Evolutionary conservation across 305 asterid genomes (phyloP).

Genomic region (Lippia alba): DNA sequence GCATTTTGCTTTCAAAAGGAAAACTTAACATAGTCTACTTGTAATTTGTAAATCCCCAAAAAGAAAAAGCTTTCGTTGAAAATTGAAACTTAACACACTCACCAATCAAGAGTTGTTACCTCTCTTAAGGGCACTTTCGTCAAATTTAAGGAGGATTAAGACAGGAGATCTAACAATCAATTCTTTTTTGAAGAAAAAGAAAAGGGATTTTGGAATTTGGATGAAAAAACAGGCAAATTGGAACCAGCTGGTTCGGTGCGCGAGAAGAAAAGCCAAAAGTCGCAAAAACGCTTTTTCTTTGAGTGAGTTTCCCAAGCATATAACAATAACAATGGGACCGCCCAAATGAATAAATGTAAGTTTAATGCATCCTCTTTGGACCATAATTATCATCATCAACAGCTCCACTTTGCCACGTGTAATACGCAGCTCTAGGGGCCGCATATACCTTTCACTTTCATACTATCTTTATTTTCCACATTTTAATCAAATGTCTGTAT

Average conservation of each 20-base stretch:
- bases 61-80: no score
- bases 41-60: no score
- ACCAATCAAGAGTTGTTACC: slow-evolving; percentile 7
- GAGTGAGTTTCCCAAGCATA: slow-evolving; percentile 4
- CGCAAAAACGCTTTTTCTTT: not conserved
- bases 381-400: not conserved
- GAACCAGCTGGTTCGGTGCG: slow-evolving; percentile 9
- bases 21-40: no score
- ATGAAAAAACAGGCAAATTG: not conserved
- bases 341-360: not conserved
- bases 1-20: no score
- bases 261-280: not conserved
- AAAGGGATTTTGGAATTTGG: not conserved
- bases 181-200: not conserved
- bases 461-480: not conserved
- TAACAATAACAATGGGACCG: not conserved
- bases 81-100: not conserved
- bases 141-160: not conserved
- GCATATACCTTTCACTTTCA: not conserved
- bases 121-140: not conserved
- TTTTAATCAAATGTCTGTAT: not conserved
- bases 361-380: not conserved
- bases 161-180: not conserved
- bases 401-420: not conserved
- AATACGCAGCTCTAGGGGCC: not conserved